Evolutionary conservation across 768 basidiomycete genomes (phyloP), one percentile per base, ranked within the genome.

Genomic region (Panus rudis): DNA sequence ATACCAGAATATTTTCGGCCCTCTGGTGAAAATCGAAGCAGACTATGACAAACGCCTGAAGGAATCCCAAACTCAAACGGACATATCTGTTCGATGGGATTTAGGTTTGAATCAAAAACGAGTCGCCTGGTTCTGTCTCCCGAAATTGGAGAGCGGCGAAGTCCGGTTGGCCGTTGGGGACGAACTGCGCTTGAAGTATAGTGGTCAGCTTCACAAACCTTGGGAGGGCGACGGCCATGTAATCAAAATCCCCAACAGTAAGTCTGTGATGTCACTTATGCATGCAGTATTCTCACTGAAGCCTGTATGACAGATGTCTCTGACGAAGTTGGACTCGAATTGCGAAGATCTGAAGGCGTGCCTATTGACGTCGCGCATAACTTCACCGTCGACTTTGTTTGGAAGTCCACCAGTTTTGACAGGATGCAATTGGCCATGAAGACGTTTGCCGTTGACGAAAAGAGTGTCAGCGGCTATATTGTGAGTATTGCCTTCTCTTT

Each of bases 351-450:
- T 2, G 94, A 98, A 52, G 91, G 91, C 13, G 92, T 94, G 6
- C 96, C 96, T 4, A 79, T 84, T 14, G 94, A 98, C 24, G 79
- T 91, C 64, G 92, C 91, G 0, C 91, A 93, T 59, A 89, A 90
- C 53, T 98, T 96, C 56, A 83, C 89, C 0, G 96, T 85, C n/a
- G 96, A 99, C 62, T 99, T 98, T 57, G 94, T 99, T 4, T 99
- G 96, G 96, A 99, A 99, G 65, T 93, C 92, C 4, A 99, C 96
- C 1, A 98, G 94, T 63, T 99, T 99, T 56, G 96, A 99, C 62
- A 76, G 96, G 38, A 99, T 99, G 96, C 96, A 99, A 60, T 75
- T 92, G 25, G 94, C 96, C 0, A 98, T 99, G 94, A 98, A 97
- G 75, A 98, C 93, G 1, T 99, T 99, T 59, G 96, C 96, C 6